Evolutionary conservation across 2,329 filamentous ascomycete species (phyloP), one percentile per base, ranked within the genome.

Genomic region (Sporothrix humicola): DNA sequence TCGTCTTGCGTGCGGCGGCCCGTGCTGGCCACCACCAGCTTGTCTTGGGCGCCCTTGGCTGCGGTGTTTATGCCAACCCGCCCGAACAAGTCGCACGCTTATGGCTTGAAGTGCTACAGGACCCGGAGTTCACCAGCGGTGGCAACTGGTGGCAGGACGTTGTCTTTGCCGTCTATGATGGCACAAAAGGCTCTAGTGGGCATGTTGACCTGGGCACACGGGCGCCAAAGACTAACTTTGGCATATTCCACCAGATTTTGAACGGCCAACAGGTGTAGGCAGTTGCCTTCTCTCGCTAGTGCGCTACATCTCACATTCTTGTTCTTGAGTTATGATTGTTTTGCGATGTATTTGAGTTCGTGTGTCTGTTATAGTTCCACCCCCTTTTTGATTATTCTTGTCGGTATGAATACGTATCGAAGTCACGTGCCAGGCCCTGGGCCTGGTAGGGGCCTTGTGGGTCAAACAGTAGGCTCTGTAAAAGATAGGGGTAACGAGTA

Each of bases 21-120:
- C 79, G 79, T 3, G 83, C 87, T 37, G 84, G 84, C 1, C 90
- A 92, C 78, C 83, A 85, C 37, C 83, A 86, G 77, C 81, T 93
- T 6, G 88, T 93, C 4, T 83, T 93, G 1, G 91, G 91, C 0
- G 91, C 91, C 0, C 79, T 93, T 68, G 92, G 91, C 0, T 93
- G 91, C 77, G 91, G 91, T 4, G 90, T 87, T 0, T 93, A 92
- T 79, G 78, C 77, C 0, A 92, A 93, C 78, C 91, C 91, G 8
- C 84, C 84, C 0, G 81, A 82, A 46, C 88, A 90, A 74, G 87
- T 93, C 20, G 90, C 88, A 1, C 74, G 81, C 52, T 90, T 89
- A 76, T 93, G 90, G 85, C 79, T 83, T 42, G 86, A 89, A 77
- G 89, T 92, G 52, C 81, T 93, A 72, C 74, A 78, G 48, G 89